Evolutionary conservation across 1,284 basidiomycete species (phyloP), one percentile per base, ranked within the genome.

Genomic region (Cutaneotrichosporon mucoides): DNA sequence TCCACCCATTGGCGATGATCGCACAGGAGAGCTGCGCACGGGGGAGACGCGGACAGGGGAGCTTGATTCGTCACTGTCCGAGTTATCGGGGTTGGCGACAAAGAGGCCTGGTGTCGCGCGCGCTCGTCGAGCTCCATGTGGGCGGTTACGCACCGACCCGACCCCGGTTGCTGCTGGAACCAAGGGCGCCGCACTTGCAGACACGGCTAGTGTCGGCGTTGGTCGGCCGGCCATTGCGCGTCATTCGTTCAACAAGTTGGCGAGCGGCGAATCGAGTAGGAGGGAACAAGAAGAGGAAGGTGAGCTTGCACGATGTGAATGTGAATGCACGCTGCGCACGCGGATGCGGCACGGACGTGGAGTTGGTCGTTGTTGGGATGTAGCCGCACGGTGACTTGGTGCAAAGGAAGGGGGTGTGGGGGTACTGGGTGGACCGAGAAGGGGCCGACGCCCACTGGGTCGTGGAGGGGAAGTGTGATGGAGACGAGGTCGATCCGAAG

Each of bases 41-140:
- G 57, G 53, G 24, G 54, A 55, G 15, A 34, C 45, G 16, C 45
- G 44, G 8, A 38, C 43, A 2, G 53, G 44, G n/a, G 53, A 47
- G 3, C 34, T 3, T 8, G 49, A 35, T 15, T 63, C 61, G 4
- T 75, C 73, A 13, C 68, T 68, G 53, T 75, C 75, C 38, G 73
- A 75, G 60, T 72, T 70, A 58, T 77, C 73, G 2, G 73, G 73
- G 59, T 77, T 77, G 47, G 72, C 73, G 50, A 77, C 66, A 51
- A 61, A 71, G 24, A 71, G 62, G 10, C 71, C 70, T 4, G 69
- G 68, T 5, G 60, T 66, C 1, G 56, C 64, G 33, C 72, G 52
- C 13, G 24, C 13, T 12, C 65, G 56, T 33, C 75, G 57, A 5
- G 72, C 72, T 2, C 75, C 75, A 44, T 68, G 65, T 3, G 71